Evolutionary conservation across 2,329 filamentous ascomycete genomes (phyloP), one percentile per base, ranked within the genome.

Genomic region (Grosmannia serpens): DNA sequence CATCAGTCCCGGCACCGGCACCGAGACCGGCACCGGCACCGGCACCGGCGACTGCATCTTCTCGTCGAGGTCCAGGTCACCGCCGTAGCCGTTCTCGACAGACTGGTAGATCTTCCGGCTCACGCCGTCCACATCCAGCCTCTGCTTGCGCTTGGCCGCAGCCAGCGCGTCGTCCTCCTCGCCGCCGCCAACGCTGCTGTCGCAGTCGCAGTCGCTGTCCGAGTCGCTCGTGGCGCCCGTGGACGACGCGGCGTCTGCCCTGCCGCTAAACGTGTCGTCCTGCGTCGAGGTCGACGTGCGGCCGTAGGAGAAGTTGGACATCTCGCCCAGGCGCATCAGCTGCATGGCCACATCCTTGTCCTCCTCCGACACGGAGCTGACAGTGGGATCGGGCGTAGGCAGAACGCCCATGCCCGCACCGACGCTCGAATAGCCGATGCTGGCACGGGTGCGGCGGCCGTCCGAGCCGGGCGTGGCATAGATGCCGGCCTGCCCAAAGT

Each of bases 281-380:
- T 94, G 77, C 7, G 92, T 96, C 1, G 92, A 96, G 8, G 91
- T 90, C 10, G 92, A 96, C 3, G 90, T 95, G 64, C 92, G 88
- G 58, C 91, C 91, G 67, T 96, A 89, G 1, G 91, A 95, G 67
- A 95, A 87, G 70, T 95, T 95, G 59, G 91, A 94, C 65, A 91
- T 89, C 70, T 96, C 91, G 52, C 94, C 91, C 58, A 99, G 82
- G 65, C 92, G 88, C 86, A 99, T 97, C 67, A 99, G 79, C 74
- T 97, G 94, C 69, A 96, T 86, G 59, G 94, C 94, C 62, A 97
- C 94, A 73, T 99, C 94, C 69, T 86, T 86, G 65, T 86, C 83
- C 72, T 99, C 94, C 70, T 99, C 94, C 17, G 92, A 97, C 71
- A 99, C 92, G 71, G 90, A 95, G 73, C 92, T 97, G 65, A 97